Evolutionary conservation across 106 monocot species (phyloP), one percentile per base, ranked within the genome.

Genomic region (Acorus gramineus): DNA sequence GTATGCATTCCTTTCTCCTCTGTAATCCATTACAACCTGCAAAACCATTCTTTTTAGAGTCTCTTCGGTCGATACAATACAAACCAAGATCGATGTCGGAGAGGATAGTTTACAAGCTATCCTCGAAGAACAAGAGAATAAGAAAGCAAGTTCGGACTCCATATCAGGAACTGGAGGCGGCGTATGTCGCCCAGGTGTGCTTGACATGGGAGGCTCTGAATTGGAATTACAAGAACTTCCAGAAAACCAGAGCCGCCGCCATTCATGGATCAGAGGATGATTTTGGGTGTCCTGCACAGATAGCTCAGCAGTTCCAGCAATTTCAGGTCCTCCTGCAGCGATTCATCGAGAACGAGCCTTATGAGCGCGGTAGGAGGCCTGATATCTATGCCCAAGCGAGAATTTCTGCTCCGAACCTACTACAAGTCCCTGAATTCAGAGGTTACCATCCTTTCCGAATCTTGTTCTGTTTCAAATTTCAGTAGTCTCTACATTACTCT

Each of bases 201-300:
- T 65, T 96, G 11, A 78, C 87, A 68, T 96, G 95, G 95, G 95
- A 96, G 66, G 95, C 87, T 11, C 87, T 96, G 9, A 90, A 79
- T 57, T 90, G 90, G 84, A 96, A 85, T 67, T 85, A 96, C 78
- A 47, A 10, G 52, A 76, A 61, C 57, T 91, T 90, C 66, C 68
- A 53, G 44, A 56, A 28, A 28, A 28, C 28, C 28, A 28, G 65
- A 59, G 49, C 60, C 4, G 80, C 59, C 42, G 49, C 57, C 12
- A 46, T 49, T 8, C 46, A 57, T 5, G 57, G 14, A 11, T 45
- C 12, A 0, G 52, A 60, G 47, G 77, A 66, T 3, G 50, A 62
- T 13, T 61, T 14, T 5, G 75, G 69, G 8, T 90, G 80, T 68
- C 78, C 85, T 0, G 96, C 85, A 47, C 66, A 50, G 14, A 72